Evolutionary conservation across 2,329 filamentous ascomycete species (phyloP), one percentile per base, ranked within the genome.

Genomic region (Ophiocordyceps unilateralis): DNA sequence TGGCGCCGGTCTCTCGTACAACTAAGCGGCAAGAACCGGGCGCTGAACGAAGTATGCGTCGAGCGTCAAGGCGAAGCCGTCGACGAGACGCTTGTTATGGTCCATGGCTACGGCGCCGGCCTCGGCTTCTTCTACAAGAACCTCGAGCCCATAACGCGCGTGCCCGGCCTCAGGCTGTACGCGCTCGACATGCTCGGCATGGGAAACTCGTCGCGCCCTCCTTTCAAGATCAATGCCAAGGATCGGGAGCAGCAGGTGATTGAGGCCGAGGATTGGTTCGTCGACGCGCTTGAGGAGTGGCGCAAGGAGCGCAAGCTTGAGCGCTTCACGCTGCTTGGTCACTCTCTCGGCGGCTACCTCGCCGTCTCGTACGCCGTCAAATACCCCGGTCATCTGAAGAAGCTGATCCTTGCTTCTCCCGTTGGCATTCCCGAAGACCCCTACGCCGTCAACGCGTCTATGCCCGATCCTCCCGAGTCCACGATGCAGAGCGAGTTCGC

Each of bases 81-180:
- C 0, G 81, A 93, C 40, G 81, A 96, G 55, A 91, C 85, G 38
- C 69, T 98, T 15, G 89, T 98, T 39, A 93, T 98, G 76, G 67
- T 98, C 5, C 91, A 98, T 58, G 91, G 91, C 47, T 98, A 98
- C 60, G 91, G 91, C 40, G 91, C 91, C 2, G 91, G 91, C 1
- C 71, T 98, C 1, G 91, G 89, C 20, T 96, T 98, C 64, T 98
- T 93, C 69, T 98, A 95, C 70, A 89, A 91, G 64, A 98, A 98
- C 58, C 94, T 93, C 47, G 91, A 98, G 60, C 78, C 81, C 6
- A 65, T 98, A 28, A 88, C 81, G 39, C 78, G 88, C 17, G 65
- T 78, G 1, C 68, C 72, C 23, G 87, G 88, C 23, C 93, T 91
- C 78, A 88, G 85, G 54, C 65, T 98, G 17, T 96, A 91, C 57